These are phyloP conservation scores for Zoysia japonica DNA, from an alignment of 176 grass and related monocot species.

Conservation along the genomic window DNA sequence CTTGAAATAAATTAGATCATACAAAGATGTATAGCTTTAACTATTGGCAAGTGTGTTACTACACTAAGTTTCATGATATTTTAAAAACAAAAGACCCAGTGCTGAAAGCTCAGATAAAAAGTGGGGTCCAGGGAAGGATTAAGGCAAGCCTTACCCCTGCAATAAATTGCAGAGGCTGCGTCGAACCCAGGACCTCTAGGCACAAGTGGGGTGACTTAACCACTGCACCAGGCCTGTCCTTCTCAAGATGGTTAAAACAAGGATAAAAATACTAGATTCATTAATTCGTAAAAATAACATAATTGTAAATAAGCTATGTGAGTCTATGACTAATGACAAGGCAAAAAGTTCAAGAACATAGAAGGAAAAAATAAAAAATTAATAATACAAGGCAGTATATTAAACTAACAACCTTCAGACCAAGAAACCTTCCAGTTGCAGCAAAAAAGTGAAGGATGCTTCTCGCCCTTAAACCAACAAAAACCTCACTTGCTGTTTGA, in stretches of 20 bases:
- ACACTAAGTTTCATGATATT: no score
- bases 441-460: conserved; percentile 91
- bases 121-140: no score
- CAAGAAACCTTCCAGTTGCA: conserved; percentile 72
- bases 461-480: conserved; percentile 72
- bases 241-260: conserved; percentile 34
- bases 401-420: conserved; percentile 64
- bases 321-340: conserved; percentile 18
- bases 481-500: conserved; percentile 67
- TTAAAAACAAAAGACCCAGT: no score
- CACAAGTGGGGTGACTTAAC: no score
- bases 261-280: conserved; percentile 20
- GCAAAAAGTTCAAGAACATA: conserved; percentile 2
- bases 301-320: conserved; percentile 26
- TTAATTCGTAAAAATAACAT: background rate
- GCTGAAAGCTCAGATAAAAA: no score
- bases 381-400: conserved; percentile 4
- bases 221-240: no score
- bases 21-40: conserved; percentile 18
- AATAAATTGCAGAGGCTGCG: no score
- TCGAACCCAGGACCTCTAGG: no score
- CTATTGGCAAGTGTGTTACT: conserved; percentile 10
- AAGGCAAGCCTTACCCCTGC: no score
- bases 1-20: conserved; percentile 21
- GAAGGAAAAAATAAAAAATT: background rate